Conservation (phyloP, 805 yeast genomes). For the Cyberlindnera misumaiensis region DNA sequence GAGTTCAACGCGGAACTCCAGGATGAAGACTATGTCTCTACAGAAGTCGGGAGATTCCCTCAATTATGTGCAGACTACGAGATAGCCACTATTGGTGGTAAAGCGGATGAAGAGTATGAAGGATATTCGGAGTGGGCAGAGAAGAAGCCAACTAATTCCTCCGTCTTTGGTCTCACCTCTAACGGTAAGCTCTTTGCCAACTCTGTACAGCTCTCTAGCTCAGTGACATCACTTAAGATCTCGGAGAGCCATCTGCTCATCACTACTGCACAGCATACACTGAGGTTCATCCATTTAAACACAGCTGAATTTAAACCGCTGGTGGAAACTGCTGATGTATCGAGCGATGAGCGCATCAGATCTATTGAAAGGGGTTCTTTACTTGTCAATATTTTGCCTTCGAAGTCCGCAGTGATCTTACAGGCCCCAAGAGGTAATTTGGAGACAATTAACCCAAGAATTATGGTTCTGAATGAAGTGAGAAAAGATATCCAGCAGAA, state of each 20-base stretch:
- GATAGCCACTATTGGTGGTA: conserved; percentile 27
- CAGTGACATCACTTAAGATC: conserved; percentile 74
- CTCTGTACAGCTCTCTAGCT: conserved; percentile 50
- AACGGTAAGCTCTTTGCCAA: conserved; percentile 72
- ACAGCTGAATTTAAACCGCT: conserved; percentile 33
- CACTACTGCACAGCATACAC: conserved; percentile 82
- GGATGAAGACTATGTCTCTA: conserved; percentile 25
- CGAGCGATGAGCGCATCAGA: conserved; percentile 75
- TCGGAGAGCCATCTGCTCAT: conserved; percentile 68
- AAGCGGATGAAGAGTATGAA: conserved; percentile 13
- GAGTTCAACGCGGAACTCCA: conserved; percentile 12
- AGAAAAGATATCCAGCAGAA: conserved; percentile 55
- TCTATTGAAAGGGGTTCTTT: conserved; percentile 87
- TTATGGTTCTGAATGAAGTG: conserved; percentile 82
- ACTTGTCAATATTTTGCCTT: conserved; percentile 75
- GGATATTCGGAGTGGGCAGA: conserved; percentile 24
- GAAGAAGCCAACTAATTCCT: conserved; percentile 22
- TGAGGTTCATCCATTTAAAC: conserved; percentile 73
- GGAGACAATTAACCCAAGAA: conserved; percentile 90
- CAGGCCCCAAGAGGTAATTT: conserved; percentile 96
- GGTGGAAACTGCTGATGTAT: conserved; percentile 29
- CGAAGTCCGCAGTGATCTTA: conserved; percentile 71
- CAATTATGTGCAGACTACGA: conserved; percentile 60
- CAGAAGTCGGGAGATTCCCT: conserved; percentile 49
- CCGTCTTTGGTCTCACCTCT: conserved; percentile 67